Evolutionary conservation across 2,329 filamentous ascomycete genomes (phyloP).

Genomic region (Whalleya microplaca): DNA sequence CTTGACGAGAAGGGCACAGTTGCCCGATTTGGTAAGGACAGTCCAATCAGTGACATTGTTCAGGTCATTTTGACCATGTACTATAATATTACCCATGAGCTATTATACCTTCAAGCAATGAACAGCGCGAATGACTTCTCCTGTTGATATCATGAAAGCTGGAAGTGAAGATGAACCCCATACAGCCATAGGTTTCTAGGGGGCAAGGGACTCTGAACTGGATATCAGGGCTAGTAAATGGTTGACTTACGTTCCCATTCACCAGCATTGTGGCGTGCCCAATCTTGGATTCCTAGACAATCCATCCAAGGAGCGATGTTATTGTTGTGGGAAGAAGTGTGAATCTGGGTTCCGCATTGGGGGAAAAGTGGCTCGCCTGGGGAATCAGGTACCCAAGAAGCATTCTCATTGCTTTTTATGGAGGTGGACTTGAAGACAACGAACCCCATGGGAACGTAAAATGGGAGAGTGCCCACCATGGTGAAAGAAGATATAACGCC

Average conservation of each 20-base stretch:
- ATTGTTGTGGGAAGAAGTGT: neutral
- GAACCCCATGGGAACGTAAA: too few relatives aligned
- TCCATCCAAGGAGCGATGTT: slow-evolving; percentile 15
- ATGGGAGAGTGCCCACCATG: too few relatives aligned
- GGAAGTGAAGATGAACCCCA: too few relatives aligned
- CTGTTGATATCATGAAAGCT: too few relatives aligned
- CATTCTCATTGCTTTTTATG: neutral
- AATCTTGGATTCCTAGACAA: slow-evolving; percentile 18
- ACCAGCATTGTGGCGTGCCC: slow-evolving; percentile 18
- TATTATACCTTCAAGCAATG: neutral
- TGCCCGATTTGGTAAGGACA: slow-evolving; percentile 4
- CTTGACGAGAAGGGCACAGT: slow-evolving; percentile 20
- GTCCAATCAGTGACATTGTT: slow-evolving; percentile 16
- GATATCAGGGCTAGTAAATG: too few relatives aligned
- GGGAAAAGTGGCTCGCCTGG: neutral
- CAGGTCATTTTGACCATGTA: slow-evolving; percentile 3
- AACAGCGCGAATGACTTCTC: too few relatives aligned
- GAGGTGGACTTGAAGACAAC: too few relatives aligned
- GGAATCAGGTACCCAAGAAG: slow-evolving; percentile 9
- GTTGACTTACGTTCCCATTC: slow-evolving; percentile 12
- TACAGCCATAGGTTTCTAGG: neutral
- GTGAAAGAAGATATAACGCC: too few relatives aligned
- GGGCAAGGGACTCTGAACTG: neutral
- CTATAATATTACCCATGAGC: neutral
- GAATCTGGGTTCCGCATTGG: slow-evolving; percentile 1